Conservation (phyloP, 768 basidiomycete species). For the Mycena pura region DNA sequence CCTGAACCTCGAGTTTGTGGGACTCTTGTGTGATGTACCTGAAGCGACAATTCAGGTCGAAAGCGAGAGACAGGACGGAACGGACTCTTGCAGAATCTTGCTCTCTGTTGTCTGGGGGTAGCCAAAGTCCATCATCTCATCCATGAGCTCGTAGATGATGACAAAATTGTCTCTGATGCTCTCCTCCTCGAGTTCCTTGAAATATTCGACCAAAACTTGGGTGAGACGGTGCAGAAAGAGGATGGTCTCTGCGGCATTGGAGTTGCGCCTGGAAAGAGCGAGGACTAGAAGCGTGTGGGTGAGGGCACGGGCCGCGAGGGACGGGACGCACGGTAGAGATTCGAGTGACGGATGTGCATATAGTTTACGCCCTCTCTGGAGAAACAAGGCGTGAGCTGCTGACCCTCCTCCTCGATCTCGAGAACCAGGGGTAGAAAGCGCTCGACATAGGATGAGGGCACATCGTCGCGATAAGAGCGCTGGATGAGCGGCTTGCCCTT, state of each 20-base stretch:
- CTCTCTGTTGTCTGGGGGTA: conserved; percentile 99
- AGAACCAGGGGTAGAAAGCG: conserved; percentile 92
- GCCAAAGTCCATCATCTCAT: conserved; percentile 99
- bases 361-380: conserved; percentile 95
- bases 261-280: conserved; percentile 93
- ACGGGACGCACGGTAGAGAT: conserved; percentile 83
- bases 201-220: conserved; percentile 95
- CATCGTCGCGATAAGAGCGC: conserved; percentile 95
- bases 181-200: conserved; percentile 99
- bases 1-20: conserved; percentile 94
- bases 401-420: conserved; percentile 96
- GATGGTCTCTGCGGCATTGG: conserved; percentile 95
- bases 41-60: conserved; percentile 6
- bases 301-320: background rate
- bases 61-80: conserved; percentile 13
- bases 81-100: conserved; percentile 97
- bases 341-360: conserved; percentile 98
- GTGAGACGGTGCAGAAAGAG: conserved; percentile 94
- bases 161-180: conserved; percentile 99
- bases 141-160: conserved; percentile 97
- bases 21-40: conserved; percentile 99
- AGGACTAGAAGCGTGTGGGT: conserved; percentile 65
- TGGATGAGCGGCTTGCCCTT: conserved; percentile 99
- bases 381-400: conserved; percentile 96
- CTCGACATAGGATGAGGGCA: conserved; percentile 87